Evolutionary conservation across 106 monocot genomes (phyloP), one percentile per base, ranked within the genome.

Genomic region (Allium sativum): DNA sequence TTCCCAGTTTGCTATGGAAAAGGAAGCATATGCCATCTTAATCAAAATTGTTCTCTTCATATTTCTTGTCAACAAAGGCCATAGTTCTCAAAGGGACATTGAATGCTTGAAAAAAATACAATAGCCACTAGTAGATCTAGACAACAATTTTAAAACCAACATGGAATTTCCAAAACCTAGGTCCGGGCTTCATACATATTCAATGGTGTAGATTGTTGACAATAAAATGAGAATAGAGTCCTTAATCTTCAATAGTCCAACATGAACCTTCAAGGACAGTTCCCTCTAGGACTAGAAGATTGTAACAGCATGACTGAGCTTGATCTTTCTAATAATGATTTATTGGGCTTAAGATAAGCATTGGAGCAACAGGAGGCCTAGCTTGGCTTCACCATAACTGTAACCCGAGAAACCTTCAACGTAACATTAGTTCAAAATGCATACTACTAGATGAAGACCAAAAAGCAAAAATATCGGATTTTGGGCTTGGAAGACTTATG

Each of bases 321-420:
- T 46, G 95, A 95, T 70, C 85, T 94, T 55, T 89, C 93, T 16
- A 63, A 16, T 42, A 86, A 86, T 68, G 67, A 76, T 13, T 45
- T 86, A 18, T 73, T 66, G 10, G 85, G 85, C 70, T 93, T 10
- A 87, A 65, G 72, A 81, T 93, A 14, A 50, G 79, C 64, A 82
- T 93, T 40, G 93, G 93, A 2, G 76, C 85, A 19, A 85, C 93
- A 41, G 77, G 55, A 65, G 93, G 93, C 22, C 64, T 93, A 19
- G 93, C 93, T 42, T 93, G 93, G 88, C 93, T 93, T 71, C 93
- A 93, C 58, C 93, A 93, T 42, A 85, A 48, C 47, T 89, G 93
- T 70, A 93, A 93, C 61, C 93, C 93, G 11, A 79, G 93, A 9
- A 85, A 88, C 40, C 84, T 93, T 45, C 93, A 93, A 62, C 79